Conservation (phyloP, 169 alveolate species). For the Plasmodium berghei region DNA sequence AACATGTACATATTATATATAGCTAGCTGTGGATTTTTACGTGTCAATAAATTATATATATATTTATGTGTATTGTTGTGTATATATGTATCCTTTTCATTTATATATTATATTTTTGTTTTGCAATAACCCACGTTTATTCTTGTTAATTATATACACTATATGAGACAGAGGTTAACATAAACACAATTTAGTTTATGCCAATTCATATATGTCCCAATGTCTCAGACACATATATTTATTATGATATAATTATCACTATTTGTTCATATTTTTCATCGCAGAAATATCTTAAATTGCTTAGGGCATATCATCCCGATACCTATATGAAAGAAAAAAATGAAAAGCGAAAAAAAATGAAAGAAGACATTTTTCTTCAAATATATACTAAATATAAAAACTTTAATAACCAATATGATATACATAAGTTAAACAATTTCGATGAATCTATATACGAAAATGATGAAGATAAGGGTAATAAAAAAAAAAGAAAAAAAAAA, state of each 20-base stretch:
- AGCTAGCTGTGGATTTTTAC: neutral
- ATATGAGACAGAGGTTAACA: too few relatives aligned
- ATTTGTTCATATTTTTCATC: too few relatives aligned
- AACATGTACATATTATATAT: neutral
- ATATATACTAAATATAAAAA: slow-evolving; percentile 33
- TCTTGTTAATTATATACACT: too few relatives aligned
- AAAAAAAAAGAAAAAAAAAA: slow-evolving; percentile 34
- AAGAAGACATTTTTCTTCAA: slow-evolving; percentile 54
- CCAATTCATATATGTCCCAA: too few relatives aligned
- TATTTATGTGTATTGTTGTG: too few relatives aligned
- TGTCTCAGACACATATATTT: too few relatives aligned
- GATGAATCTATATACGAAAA: slow-evolving; percentile 48
- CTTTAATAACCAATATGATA: slow-evolving; percentile 12
- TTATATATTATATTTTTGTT: neutral
- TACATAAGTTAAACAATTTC: slow-evolving; percentile 12
- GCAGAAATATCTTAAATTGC: slow-evolving; percentile 48
- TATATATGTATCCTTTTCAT: neutral
- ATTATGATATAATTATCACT: too few relatives aligned
- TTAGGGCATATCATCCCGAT: slow-evolving; percentile 44
- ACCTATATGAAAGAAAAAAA: slow-evolving; percentile 49
- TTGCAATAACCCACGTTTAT: too few relatives aligned
- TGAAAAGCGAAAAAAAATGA: slow-evolving; percentile 27
- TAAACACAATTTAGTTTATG: neutral
- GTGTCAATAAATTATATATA: too few relatives aligned
- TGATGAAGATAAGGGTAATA: slow-evolving; percentile 49